These are phyloP conservation scores for Phaffia australis DNA, from an alignment of 768 basidiomycete genomes.

Conservation along the genomic window DNA sequence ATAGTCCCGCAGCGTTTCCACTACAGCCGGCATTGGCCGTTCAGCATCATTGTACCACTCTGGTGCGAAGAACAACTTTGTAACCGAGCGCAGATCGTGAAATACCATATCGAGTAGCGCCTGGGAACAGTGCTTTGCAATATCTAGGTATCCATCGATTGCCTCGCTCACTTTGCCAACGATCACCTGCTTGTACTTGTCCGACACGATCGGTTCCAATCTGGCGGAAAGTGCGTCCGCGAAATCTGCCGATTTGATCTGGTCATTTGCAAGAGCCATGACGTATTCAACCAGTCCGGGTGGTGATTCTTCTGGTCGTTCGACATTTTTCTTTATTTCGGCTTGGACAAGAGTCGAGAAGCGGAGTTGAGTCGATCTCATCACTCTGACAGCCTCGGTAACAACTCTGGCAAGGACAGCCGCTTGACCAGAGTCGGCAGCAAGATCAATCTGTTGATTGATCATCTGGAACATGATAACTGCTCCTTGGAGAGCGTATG, in stretches of 20 bases:
- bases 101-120: constrained; percentile 88
- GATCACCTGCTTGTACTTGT: constrained; percentile 76
- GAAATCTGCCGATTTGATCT: constrained; percentile 90
- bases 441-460: constrained; percentile 89
- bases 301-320: constrained; percentile 76
- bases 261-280: constrained; percentile 94
- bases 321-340: constrained; percentile 76
- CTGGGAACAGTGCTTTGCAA: constrained; percentile 93
- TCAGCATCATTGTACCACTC: constrained; percentile 77
- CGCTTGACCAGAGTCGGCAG: constrained; percentile 90
- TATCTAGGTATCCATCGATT: constrained; percentile 95
- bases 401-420: constrained; percentile 84
- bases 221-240: constrained; percentile 74
- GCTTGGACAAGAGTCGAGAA: constrained; percentile 74
- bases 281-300: constrained; percentile 89
- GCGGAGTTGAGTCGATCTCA: constrained; percentile 74
- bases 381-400: constrained; percentile 74
- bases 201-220: constrained; percentile 80
- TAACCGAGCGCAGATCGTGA: constrained; percentile 82
- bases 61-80: constrained; percentile 65
- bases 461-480: constrained; percentile 97
- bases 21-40: constrained; percentile 57
- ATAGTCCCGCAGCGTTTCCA: constrained; percentile 93
- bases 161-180: constrained; percentile 83
- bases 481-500: constrained; percentile 83